Evolutionary conservation across 768 basidiomycete genomes (phyloP).

Genomic region (Lentinula lateritia): DNA sequence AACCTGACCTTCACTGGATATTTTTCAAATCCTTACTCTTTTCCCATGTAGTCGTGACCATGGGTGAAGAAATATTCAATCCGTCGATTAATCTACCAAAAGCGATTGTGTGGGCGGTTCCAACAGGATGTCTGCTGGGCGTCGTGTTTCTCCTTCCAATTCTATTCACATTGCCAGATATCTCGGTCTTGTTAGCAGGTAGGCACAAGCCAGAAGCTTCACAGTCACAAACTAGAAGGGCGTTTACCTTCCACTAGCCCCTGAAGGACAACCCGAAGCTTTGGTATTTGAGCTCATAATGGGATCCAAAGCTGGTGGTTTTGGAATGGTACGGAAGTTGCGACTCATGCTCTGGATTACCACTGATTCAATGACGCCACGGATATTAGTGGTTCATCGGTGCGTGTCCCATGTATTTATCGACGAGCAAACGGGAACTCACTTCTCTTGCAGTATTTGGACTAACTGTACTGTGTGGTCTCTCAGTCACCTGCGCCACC

Average conservation of each 20-base stretch:
- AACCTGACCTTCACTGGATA: background rate
- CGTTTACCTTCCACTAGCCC: background rate
- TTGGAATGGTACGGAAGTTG: slow-evolving; percentile 45
- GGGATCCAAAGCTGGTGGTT: slow-evolving; percentile 56
- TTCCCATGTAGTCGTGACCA: slow-evolving; percentile 42
- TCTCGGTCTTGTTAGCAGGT: slow-evolving; percentile 47
- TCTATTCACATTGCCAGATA: slow-evolving; percentile 59
- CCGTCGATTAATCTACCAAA: slow-evolving; percentile 49
- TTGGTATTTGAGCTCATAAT: slow-evolving; percentile 59
- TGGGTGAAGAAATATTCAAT: slow-evolving; percentile 64
- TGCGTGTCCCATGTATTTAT: slow-evolving; percentile 14
- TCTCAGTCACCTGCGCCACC: slow-evolving; percentile 62
- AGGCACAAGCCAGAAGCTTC: slow-evolving; percentile 5
- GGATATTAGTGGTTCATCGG: slow-evolving; percentile 34
- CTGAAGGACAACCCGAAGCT: slow-evolving; percentile 51
- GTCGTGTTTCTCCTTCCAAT: slow-evolving; percentile 57
- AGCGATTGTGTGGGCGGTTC: slow-evolving; percentile 50
- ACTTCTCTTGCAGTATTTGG: slow-evolving; percentile 38
- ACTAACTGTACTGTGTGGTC: slow-evolving; percentile 54
- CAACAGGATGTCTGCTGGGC: slow-evolving; percentile 46
- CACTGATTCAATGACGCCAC: background rate
- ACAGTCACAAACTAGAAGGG: background rate
- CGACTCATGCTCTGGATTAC: background rate
- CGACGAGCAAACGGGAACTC: slow-evolving; percentile 2
- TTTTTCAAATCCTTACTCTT: background rate